These are phyloP conservation scores for Eucalyptus camaldulensis DNA, from an alignment of 345 rosid species.

Conservation along the genomic window DNA sequence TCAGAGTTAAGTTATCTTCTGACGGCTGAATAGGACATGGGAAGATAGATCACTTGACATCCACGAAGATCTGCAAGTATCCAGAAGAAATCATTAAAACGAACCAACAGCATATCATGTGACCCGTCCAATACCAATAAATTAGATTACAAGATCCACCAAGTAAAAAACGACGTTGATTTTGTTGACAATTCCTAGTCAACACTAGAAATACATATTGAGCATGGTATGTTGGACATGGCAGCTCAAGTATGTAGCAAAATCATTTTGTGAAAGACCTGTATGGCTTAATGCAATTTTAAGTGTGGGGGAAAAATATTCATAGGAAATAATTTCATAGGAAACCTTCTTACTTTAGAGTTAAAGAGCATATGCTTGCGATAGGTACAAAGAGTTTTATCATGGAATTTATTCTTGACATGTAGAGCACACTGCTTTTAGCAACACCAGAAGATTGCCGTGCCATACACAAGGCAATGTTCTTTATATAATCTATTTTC, in stretches of 20 bases:
- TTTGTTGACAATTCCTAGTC: neutral
- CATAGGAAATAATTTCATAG: neutral
- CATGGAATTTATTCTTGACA: neutral
- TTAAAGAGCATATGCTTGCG: neutral
- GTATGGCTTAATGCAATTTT: neutral
- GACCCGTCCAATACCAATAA: neutral
- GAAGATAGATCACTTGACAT: constrained; percentile 16
- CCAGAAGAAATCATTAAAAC: neutral
- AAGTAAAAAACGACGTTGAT: neutral
- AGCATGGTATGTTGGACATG: neutral
- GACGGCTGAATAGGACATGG: neutral
- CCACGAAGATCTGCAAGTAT: constrained; percentile 45
- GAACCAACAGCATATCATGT: neutral
- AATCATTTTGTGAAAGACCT: neutral
- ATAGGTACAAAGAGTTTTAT: neutral
- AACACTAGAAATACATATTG: neutral
- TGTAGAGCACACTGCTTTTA: neutral
- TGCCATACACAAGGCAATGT: neutral
- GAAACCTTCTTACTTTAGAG: neutral
- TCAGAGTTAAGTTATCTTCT: neutral
- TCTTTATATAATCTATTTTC: neutral
- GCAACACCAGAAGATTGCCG: neutral
- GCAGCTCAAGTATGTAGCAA: neutral
- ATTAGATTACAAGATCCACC: neutral
- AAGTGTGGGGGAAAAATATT: neutral